These are phyloP conservation scores for Diutina neorugosa DNA, from an alignment of 1,139 yeast species.

Conservation along the genomic window DNA sequence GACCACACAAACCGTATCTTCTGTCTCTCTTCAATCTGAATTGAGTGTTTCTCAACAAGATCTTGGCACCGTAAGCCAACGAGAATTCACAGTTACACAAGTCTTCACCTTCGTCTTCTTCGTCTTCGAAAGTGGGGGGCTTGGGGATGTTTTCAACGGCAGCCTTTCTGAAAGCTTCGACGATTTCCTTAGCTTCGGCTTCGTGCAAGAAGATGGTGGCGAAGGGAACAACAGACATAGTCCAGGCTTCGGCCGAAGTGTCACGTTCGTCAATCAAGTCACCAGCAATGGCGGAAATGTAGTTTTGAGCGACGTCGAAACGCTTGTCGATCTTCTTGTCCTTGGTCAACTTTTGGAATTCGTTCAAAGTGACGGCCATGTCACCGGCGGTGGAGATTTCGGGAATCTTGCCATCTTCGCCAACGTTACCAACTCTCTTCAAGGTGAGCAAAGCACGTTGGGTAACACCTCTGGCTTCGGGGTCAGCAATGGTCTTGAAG, in stretches of 20 bases:
- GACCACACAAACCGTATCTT: constrained; percentile 99
- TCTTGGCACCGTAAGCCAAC: constrained; percentile 99
- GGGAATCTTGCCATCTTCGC: constrained; percentile 80
- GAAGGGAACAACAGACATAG: constrained; percentile 79
- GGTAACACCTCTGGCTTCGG: constrained; percentile 99
- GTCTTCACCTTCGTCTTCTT: constrained; percentile 99
- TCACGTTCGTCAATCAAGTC: constrained; percentile 97
- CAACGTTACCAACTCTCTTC: constrained; percentile 97
- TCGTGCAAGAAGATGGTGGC: constrained; percentile 93
- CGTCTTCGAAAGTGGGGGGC: constrained; percentile 93
- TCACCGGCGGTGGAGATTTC: constrained; percentile 99
- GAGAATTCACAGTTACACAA: constrained; percentile 99
- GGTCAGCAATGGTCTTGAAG: constrained; percentile 96
- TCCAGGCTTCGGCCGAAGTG: constrained; percentile 88
- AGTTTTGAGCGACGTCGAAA: constrained; percentile 65
- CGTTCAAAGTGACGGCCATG: constrained; percentile 71
- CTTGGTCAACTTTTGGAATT: constrained; percentile 62
- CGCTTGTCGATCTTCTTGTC: constrained; percentile 60
- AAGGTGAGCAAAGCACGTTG: constrained; percentile 93
- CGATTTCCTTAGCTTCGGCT: constrained; percentile 78
- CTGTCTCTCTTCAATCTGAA: constrained; percentile 98
- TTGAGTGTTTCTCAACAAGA: constrained; percentile 98
- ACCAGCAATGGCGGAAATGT: constrained; percentile 96
- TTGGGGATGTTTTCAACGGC: constrained; percentile 97
- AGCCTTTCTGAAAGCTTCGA: constrained; percentile 91